Conservation (phyloP, 2,329 filamentous ascomycete genomes). For the Paecilomyces fulvus region DNA sequence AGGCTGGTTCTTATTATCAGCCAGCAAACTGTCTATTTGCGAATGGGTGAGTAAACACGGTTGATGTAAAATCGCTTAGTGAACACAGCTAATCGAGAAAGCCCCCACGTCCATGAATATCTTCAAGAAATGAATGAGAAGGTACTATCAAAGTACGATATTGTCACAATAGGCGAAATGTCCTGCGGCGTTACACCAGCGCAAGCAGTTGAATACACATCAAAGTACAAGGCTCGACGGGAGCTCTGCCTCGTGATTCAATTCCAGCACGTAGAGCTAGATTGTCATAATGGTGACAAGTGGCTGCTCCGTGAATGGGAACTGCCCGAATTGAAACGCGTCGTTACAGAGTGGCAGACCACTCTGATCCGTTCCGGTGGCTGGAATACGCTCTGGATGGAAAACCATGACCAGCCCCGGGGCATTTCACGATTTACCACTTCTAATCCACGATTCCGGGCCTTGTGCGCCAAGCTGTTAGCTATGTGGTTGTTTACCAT, state of each 20-base stretch:
- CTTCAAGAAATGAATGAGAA: slow-evolving; percentile 27
- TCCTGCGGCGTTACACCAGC: slow-evolving; percentile 23
- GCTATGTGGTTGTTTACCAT: slow-evolving; percentile 46
- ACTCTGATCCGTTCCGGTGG: slow-evolving; percentile 45
- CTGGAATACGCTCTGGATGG: slow-evolving; percentile 54
- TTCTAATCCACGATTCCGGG: slow-evolving; percentile 27
- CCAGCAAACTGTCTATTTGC: slow-evolving; percentile 50
- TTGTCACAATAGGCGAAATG: slow-evolving; percentile 35
- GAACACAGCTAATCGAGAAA: slow-evolving; percentile 11
- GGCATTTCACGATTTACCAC: slow-evolving; percentile 19
- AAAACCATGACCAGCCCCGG: slow-evolving; percentile 53
- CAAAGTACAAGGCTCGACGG: slow-evolving; percentile 16
- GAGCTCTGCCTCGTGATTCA: slow-evolving; percentile 36
- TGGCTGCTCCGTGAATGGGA: slow-evolving; percentile 30
- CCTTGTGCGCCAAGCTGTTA: slow-evolving; percentile 10
- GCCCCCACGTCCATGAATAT: slow-evolving; percentile 31
- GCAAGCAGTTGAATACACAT: slow-evolving; percentile 31
- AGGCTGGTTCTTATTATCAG: slow-evolving; percentile 38
- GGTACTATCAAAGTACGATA: slow-evolving; percentile 27
- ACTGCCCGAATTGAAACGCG: slow-evolving; percentile 33
- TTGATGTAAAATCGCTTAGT: neutral
- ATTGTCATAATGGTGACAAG: slow-evolving; percentile 17
- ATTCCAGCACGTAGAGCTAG: slow-evolving; percentile 28
- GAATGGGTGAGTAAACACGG: slow-evolving; percentile 41
- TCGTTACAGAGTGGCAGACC: slow-evolving; percentile 38